Percentiles rank a stretch among this genome's conserved stretches.
Evolutionary conservation across 192 early-diverging fungal genomes (phyloP).

Genomic region (Neocallimastix lanati): DNA sequence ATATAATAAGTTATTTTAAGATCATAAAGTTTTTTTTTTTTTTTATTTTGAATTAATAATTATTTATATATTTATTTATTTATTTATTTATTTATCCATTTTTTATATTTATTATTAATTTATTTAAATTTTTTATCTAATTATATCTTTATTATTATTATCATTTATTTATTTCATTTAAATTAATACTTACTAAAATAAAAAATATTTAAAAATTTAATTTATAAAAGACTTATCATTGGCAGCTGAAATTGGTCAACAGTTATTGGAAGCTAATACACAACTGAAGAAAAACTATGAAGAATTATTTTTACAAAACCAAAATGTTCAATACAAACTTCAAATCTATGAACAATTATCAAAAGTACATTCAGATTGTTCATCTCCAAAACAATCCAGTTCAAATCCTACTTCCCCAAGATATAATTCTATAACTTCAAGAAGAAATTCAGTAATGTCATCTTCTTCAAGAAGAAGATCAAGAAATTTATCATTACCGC

Average conservation of each 20-base stretch:
- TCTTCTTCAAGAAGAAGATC: neutral
- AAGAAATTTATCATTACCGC: neutral
- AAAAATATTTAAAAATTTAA: too few relatives aligned
- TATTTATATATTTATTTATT: too few relatives aligned
- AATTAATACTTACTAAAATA: too few relatives aligned
- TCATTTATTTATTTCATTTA: too few relatives aligned
- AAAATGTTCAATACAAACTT: neutral
- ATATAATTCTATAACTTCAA: neutral
- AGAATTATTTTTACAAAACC: neutral
- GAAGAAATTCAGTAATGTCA: neutral
- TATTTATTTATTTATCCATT: too few relatives aligned
- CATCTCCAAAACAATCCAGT: neutral
- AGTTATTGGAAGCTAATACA: conserved; percentile 7
- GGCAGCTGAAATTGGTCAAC: conserved; percentile 11
- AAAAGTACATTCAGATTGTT: neutral
- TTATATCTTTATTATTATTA: too few relatives aligned
- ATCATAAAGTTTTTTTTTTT: too few relatives aligned
- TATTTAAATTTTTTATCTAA: too few relatives aligned
- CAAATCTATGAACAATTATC: neutral
- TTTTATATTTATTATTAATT: too few relatives aligned
- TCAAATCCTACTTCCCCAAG: neutral
- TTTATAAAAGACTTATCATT: conserved; percentile 7
- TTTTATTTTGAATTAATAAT: too few relatives aligned
- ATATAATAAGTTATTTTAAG: too few relatives aligned
- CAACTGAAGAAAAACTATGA: conserved; percentile 2